Base-by-base conservation (phyloP, 441 rosid genomes). In the Hura crepitans region DNA sequence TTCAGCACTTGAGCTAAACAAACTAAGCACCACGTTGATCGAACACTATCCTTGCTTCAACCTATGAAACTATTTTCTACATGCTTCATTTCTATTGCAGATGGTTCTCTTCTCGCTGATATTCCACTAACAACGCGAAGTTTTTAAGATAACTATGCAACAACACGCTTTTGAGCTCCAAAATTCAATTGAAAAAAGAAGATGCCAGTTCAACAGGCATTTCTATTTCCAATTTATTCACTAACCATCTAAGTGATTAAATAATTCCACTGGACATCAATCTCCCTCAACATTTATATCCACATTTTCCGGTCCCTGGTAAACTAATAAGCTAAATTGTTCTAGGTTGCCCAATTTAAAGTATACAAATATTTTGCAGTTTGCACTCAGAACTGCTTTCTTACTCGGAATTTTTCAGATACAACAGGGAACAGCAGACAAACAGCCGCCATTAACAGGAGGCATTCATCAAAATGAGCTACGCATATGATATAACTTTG, bases 391-490 rank as follows among this genome's bases (percentile, higher is more conserved):
- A 66, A 22, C 51, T 30, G 42, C 42, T 9, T 17, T 30, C n/a
- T 64, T 46, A 46, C 59, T 14, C 18, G 35, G 60, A 50, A 70
- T 42, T 22, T 17, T 22, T 51, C 15, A 6, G 18, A 27, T 39
- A 50, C 37, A 61, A 18, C 22, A 50, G 66, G 15, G 27, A 22
- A 28, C 13, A 50, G 42, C 14, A 51, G 17, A 65, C 28, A 51
- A 65, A n/a, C 6, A 43, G n/a, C 17, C 18, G 61, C 20, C 10
- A 43, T 28, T 28, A 43, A 54, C 33, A 23, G 22, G 10, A n/a
- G 11, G 30, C 71, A 61, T 28, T 31, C 61, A 74, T 69, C 31
- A 22, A 46, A 54, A 53, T 74, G 62, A 71, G 69, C 31, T 37
- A 60, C 62, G 54, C 68, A 51, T 58, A 55, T 55, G 30, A 53